Conservation (phyloP, 2,329 filamentous ascomycete species). For the Stemphylium vesicarium region DNA sequence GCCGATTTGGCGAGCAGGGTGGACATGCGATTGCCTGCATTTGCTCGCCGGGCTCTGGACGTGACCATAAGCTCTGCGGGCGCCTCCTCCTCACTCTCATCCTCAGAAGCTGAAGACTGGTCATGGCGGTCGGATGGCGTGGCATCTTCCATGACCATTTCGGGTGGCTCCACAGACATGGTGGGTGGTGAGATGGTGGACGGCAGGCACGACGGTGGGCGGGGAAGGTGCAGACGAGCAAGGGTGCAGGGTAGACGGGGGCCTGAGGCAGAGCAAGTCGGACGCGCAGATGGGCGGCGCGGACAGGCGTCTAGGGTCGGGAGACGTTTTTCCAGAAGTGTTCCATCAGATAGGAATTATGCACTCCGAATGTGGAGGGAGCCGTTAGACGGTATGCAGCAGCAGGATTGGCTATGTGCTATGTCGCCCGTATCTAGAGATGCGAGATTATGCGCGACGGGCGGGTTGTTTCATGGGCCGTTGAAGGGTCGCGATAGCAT, state of each 20-base stretch:
- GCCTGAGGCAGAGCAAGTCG: constrained; percentile 30
- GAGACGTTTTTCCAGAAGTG: constrained; percentile 35
- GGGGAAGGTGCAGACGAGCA: constrained; percentile 36
- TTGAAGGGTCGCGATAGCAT: neutral
- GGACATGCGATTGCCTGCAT: constrained; percentile 52
- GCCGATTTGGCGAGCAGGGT: constrained; percentile 44
- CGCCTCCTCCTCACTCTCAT: constrained; percentile 38
- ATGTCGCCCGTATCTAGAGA: neutral
- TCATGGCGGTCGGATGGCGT: constrained; percentile 23
- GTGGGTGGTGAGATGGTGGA: neutral
- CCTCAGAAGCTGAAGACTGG: constrained; percentile 18
- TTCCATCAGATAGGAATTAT: constrained; percentile 29
- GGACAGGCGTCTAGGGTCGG: constrained; percentile 12
- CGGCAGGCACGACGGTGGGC: constrained; percentile 3
- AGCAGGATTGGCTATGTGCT: constrained; percentile 6
- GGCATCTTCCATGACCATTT: constrained; percentile 16
- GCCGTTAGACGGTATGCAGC: constrained; percentile 5
- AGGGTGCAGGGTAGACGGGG: constrained; percentile 15
- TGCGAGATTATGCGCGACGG: constrained; percentile 17
- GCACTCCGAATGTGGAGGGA: constrained; percentile 18
- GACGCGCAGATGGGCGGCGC: neutral
- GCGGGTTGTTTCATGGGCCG: constrained; percentile 35
- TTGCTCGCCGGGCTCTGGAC: constrained; percentile 46
- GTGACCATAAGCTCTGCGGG: constrained; percentile 48
- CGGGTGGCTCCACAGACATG: constrained; percentile 26